Evolutionary conservation across 2,329 filamentous ascomycete species (phyloP).

Genomic region (Clonostachys solani): DNA sequence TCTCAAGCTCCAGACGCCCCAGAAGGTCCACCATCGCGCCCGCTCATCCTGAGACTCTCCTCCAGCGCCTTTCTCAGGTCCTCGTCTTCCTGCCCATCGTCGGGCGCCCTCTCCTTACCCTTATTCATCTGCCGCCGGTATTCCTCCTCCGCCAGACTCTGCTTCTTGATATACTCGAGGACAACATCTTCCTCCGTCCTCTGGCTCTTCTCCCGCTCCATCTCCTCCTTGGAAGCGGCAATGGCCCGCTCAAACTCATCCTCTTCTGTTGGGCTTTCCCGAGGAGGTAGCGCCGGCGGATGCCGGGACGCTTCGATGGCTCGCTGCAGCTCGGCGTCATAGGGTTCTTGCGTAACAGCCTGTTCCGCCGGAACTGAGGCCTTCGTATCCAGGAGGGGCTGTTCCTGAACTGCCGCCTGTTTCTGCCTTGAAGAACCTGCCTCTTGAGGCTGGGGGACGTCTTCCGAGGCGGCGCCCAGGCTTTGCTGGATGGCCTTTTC

Average conservation of each 20-base stretch:
- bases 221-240: slow-evolving; percentile 34
- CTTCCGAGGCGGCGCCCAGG: slow-evolving; percentile 16
- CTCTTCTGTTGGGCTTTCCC: slow-evolving; percentile 26
- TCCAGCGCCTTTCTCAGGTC: slow-evolving; percentile 51
- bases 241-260: slow-evolving; percentile 41
- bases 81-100: slow-evolving; percentile 42
- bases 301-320: slow-evolving; percentile 35
- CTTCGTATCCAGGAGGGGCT: slow-evolving; percentile 7
- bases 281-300: slow-evolving; percentile 1
- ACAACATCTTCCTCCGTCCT: slow-evolving; percentile 68
- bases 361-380: neutral
- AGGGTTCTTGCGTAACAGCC: slow-evolving; percentile 6
- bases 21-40: slow-evolving; percentile 16
- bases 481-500: slow-evolving; percentile 53
- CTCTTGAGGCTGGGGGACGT: slow-evolving; percentile 7
- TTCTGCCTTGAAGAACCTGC: slow-evolving; percentile 1
- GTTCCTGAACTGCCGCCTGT: neutral
- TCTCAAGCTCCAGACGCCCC: neutral
- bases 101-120: slow-evolving; percentile 22
- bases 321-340: slow-evolving; percentile 30
- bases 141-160: slow-evolving; percentile 68
- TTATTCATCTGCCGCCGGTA: slow-evolving; percentile 26
- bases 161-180: slow-evolving; percentile 72
- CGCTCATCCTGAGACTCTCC: slow-evolving; percentile 44
- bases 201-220: slow-evolving; percentile 31